phyloP scores from a whole-genome alignment of 2,329 filamentous ascomycete species.

The Pseudogymnoascus sp. region DNA sequence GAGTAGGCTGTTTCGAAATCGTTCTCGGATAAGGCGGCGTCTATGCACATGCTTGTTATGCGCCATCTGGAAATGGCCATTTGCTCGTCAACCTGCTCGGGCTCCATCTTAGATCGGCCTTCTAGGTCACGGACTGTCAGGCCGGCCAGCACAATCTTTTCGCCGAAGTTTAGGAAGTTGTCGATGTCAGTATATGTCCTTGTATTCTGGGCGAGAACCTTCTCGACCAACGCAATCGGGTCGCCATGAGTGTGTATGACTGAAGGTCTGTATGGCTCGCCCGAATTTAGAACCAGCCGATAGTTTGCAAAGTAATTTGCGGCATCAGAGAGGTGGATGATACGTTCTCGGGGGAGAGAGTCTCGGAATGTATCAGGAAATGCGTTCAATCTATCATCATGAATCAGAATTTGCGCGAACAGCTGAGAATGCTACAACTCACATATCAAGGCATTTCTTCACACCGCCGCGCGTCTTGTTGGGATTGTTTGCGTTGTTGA shows the following conservation, averaged over 20 bases:
- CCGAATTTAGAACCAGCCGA: conserved; percentile 69
- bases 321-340: conserved; percentile 60
- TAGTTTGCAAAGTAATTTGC: conserved; percentile 73
- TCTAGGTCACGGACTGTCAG: conserved; percentile 29
- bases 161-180: conserved; percentile 63
- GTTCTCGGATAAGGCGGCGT: conserved; percentile 67
- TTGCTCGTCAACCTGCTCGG: conserved; percentile 26
- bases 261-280: conserved; percentile 72
- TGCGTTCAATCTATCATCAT: conserved; percentile 46
- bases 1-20: conserved; percentile 85
- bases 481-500: conserved; percentile 76
- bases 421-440: conserved; percentile 26
- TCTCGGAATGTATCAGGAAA: conserved; percentile 52
- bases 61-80: conserved; percentile 49
- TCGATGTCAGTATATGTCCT: conserved; percentile 68
- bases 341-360: conserved; percentile 46
- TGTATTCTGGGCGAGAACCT: conserved; percentile 68
- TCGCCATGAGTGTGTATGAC: conserved; percentile 70
- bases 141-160: conserved; percentile 57
- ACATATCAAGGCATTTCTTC: conserved; percentile 72
- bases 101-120: conserved; percentile 10
- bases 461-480: conserved; percentile 69
- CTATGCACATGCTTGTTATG: conserved; percentile 73
- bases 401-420: not conserved
- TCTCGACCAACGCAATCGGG: conserved; percentile 64